phyloP scores from a whole-genome alignment of 2,329 filamentous ascomycete species.

The Coniochaeta sp. region DNA sequence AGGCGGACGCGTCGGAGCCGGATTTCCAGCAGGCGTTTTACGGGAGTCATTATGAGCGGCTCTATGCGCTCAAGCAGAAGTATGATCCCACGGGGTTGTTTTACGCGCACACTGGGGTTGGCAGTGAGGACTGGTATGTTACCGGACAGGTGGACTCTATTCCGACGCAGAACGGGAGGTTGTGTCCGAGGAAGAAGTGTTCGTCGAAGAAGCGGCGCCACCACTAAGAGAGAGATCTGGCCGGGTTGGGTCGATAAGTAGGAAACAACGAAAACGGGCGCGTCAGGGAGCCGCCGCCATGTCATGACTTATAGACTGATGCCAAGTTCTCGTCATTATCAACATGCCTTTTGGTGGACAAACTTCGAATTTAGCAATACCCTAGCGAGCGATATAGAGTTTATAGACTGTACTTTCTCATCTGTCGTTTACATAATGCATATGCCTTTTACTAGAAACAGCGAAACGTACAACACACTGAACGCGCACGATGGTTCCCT shows the following conservation, averaged over 20 bases:
- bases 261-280: neutral
- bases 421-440: no score
- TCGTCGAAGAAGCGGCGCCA: neutral
- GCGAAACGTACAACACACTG: no score
- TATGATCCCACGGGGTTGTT: constrained; percentile 41
- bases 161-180: neutral
- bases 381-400: neutral
- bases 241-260: neutral
- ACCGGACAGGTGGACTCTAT: neutral
- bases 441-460: no score
- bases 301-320: neutral
- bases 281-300: neutral
- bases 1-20: constrained; percentile 38
- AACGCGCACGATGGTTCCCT: no score
- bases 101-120: constrained; percentile 41
- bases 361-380: neutral
- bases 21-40: constrained; percentile 37
- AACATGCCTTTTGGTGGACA: no score
- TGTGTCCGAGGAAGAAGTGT: neutral
- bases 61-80: constrained; percentile 39
- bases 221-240: no score
- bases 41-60: constrained; percentile 33
- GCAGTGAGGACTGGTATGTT: constrained; percentile 39
- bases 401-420: neutral
- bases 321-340: no score